Evolutionary conservation across 352 stramenopile genomes (phyloP).

Genomic region (Globisporangium emineosum): DNA sequence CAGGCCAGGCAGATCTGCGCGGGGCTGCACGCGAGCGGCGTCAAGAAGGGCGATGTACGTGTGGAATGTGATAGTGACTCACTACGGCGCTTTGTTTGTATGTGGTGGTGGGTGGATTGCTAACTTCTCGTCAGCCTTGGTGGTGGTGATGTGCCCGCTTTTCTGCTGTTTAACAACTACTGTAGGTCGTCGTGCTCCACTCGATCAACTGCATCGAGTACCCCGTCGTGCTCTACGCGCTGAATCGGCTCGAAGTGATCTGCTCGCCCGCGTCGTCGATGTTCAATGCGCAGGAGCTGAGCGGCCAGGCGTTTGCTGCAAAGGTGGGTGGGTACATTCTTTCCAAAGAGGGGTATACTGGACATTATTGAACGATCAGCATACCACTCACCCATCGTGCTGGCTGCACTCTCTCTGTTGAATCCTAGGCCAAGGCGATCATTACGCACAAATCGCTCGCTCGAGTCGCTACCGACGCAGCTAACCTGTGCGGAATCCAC

Average conservation of each 20-base stretch:
- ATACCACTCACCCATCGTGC: not conserved
- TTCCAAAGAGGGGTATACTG: too few species aligned
- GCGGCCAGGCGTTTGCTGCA: conserved; percentile 29
- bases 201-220: conserved; percentile 61
- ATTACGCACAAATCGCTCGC: conserved; percentile 34
- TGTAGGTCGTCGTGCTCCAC: conserved; percentile 44
- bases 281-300: conserved; percentile 35
- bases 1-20: conserved; percentile 29
- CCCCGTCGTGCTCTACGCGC: conserved; percentile 36
- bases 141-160: conserved; percentile 1
- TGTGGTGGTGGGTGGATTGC: too few species aligned
- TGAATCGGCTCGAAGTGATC: conserved; percentile 37
- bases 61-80: too few species aligned
- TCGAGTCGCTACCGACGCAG: conserved; percentile 26
- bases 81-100: too few species aligned
- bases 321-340: conserved; percentile 21
- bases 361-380: too few species aligned
- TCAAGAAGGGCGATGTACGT: conserved; percentile 46
- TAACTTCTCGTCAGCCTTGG: too few species aligned
- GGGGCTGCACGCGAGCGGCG: conserved; percentile 30
- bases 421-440: conserved; percentile 25
- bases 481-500: conserved; percentile 12
- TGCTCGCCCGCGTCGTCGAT: conserved; percentile 38
- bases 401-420: too few species aligned
- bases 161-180: conserved; percentile 1